Percentiles rank a stretch among this genome's conserved stretches.
phyloP scores from a whole-genome alignment of 768 basidiomycete species.

The Clitopilus hobsonii region DNA sequence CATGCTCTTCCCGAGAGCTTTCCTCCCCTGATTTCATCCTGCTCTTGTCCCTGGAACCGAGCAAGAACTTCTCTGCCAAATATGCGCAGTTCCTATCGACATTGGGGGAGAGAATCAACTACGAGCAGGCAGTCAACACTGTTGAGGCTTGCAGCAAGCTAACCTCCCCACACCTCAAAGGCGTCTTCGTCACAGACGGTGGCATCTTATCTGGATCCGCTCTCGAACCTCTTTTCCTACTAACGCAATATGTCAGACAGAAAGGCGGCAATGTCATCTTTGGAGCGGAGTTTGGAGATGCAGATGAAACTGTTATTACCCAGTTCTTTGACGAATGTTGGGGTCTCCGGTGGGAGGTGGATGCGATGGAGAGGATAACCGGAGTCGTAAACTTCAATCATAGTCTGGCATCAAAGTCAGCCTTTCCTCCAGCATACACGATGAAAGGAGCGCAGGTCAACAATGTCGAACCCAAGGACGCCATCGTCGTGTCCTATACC shows the following conservation, averaged over 20 bases:
- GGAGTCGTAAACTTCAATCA: slow-evolving; percentile 26
- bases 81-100: background rate
- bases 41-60: background rate
- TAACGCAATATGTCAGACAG: slow-evolving; percentile 29
- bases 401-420: slow-evolving; percentile 22
- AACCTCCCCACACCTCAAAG: slow-evolving; percentile 18
- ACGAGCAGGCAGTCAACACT: slow-evolving; percentile 5
- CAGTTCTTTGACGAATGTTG: slow-evolving; percentile 25
- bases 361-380: slow-evolving; percentile 34
- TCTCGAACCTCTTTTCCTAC: slow-evolving; percentile 28
- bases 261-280: slow-evolving; percentile 31
- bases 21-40: background rate
- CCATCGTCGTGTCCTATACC: slow-evolving; percentile 23
- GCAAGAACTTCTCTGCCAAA: background rate
- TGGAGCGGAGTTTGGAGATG: slow-evolving; percentile 26
- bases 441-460: slow-evolving; percentile 37
- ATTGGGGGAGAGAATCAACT: background rate
- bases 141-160: slow-evolving; percentile 20
- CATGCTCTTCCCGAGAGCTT: background rate
- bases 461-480: slow-evolving; percentile 21
- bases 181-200: slow-evolving; percentile 33
- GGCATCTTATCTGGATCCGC: slow-evolving; percentile 20
- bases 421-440: slow-evolving; percentile 25
- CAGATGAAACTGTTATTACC: slow-evolving; percentile 17
- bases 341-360: slow-evolving; percentile 31